Evolutionary conservation across 768 basidiomycete genomes (phyloP).

Genomic region (Amanita brunnescens): DNA sequence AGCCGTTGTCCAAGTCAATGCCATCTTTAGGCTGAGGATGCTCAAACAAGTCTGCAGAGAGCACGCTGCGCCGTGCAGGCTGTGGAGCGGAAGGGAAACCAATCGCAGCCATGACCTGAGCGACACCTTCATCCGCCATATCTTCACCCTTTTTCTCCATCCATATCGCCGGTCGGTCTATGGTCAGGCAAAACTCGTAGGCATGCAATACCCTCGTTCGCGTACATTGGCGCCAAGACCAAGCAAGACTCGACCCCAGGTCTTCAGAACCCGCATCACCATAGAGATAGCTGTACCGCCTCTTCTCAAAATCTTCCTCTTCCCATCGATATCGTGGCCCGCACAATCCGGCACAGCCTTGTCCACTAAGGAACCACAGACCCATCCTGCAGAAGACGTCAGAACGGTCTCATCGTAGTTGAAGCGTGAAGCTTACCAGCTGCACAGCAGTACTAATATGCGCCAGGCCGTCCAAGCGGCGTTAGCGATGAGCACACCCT

Average conservation of each 20-base stretch:
- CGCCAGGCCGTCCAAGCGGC: constrained; percentile 78
- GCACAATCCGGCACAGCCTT: constrained; percentile 74
- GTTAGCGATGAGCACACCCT: constrained; percentile 74
- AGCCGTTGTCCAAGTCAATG: constrained; percentile 3
- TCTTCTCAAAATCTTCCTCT: constrained; percentile 65
- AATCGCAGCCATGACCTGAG: constrained; percentile 51
- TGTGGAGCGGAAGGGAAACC: constrained; percentile 42
- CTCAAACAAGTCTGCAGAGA: constrained; percentile 60
- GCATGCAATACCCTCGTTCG: constrained; percentile 66
- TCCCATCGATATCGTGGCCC: constrained; percentile 83
- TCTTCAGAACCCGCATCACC: constrained; percentile 38
- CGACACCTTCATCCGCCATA: constrained; percentile 35
- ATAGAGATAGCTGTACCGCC: constrained; percentile 31
- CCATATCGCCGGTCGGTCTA: constrained; percentile 26
- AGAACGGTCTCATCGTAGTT: not conserved
- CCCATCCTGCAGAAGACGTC: constrained; percentile 43
- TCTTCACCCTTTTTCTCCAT: constrained; percentile 22
- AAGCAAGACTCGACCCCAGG: constrained; percentile 44
- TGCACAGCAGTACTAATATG: constrained; percentile 52
- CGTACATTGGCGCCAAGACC: constrained; percentile 74
- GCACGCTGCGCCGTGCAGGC: constrained; percentile 47
- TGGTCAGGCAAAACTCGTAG: constrained; percentile 66
- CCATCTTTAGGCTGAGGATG: constrained; percentile 36
- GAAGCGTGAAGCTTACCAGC: constrained; percentile 44
- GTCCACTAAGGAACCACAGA: constrained; percentile 71